These are phyloP conservation scores for Thyridium curvatum DNA, from an alignment of 2,329 filamentous ascomycete genomes.

Conservation along the genomic window DNA sequence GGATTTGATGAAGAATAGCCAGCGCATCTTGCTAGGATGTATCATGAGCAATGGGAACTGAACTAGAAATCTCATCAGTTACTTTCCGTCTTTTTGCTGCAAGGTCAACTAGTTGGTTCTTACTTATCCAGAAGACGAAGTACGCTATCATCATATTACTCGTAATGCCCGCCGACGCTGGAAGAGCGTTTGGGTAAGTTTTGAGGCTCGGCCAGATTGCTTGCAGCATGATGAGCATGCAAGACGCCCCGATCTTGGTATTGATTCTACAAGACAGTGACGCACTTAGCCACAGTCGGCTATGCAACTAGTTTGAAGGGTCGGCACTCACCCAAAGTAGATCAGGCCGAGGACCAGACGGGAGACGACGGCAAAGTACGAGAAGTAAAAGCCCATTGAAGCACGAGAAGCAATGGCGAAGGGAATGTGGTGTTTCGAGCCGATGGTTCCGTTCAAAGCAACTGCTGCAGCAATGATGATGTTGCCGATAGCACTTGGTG, in stretches of 20 bases:
- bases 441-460: slow-evolving; percentile 33
- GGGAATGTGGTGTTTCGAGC: slow-evolving; percentile 21
- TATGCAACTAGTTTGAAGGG: too few species aligned
- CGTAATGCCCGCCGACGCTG: slow-evolving; percentile 20
- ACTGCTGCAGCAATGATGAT: slow-evolving; percentile 42
- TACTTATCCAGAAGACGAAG: slow-evolving; percentile 38
- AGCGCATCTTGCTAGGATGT: slow-evolving; percentile 34
- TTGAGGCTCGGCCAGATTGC: slow-evolving; percentile 34
- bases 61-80: slow-evolving; percentile 10
- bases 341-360: slow-evolving; percentile 35
- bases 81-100: background rate
- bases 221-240: slow-evolving; percentile 18
- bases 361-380: slow-evolving; percentile 29
- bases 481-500: slow-evolving; percentile 8
- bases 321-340: slow-evolving; percentile 31
- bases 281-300: background rate
- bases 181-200: slow-evolving; percentile 30
- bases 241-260: too few species aligned
- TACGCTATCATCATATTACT: slow-evolving; percentile 33
- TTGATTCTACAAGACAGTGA: slow-evolving; percentile 19
- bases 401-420: slow-evolving; percentile 36
- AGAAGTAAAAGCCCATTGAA: slow-evolving; percentile 30
- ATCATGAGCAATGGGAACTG: slow-evolving; percentile 35
- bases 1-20: slow-evolving; percentile 36
- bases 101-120: background rate